phyloP scores from a whole-genome alignment of 192 early-diverging fungal species.

The Linnemannia zychae region DNA sequence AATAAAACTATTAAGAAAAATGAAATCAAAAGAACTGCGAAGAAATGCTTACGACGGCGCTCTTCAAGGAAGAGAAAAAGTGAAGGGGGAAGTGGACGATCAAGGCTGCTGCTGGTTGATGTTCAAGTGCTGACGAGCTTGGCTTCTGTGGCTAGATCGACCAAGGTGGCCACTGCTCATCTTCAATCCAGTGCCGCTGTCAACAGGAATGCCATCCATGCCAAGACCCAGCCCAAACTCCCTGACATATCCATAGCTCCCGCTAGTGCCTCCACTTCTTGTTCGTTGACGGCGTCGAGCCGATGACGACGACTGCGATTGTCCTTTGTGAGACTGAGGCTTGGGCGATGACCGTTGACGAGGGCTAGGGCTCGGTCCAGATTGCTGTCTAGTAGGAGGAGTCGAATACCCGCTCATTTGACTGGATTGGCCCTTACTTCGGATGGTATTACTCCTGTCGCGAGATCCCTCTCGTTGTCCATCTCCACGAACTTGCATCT shows the following conservation, averaged over 20 bases:
- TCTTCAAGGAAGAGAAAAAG: background rate
- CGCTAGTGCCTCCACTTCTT: slow-evolving; percentile 27
- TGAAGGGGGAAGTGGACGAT: background rate
- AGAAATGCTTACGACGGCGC: background rate
- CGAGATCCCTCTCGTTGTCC: background rate
- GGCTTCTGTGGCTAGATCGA: slow-evolving; percentile 6
- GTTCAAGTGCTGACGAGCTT: background rate
- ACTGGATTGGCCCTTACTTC: background rate
- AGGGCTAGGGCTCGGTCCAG: slow-evolving; percentile 12
- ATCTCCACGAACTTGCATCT: background rate
- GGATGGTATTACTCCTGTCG: background rate
- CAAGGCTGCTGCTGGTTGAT: background rate
- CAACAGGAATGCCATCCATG: slow-evolving; percentile 38
- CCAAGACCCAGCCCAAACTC: slow-evolving; percentile 52
- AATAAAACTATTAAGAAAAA: background rate
- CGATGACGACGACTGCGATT: background rate
- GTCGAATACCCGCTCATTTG: slow-evolving; percentile 17
- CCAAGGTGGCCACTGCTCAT: slow-evolving; percentile 27
- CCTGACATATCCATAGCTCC: slow-evolving; percentile 20
- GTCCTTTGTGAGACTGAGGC: slow-evolving; percentile 16
- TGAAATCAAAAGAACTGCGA: background rate
- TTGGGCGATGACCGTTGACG: slow-evolving; percentile 15
- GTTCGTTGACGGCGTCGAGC: slow-evolving; percentile 34
- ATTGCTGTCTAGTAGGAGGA: slow-evolving; percentile 7
- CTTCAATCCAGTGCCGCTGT: slow-evolving; percentile 45